A percentile compares a stretch with the other conserved stretches of the same genome.
Evolutionary conservation across 2,329 filamentous ascomycete species (phyloP).

Genomic region (Harringtonia lauricola): DNA sequence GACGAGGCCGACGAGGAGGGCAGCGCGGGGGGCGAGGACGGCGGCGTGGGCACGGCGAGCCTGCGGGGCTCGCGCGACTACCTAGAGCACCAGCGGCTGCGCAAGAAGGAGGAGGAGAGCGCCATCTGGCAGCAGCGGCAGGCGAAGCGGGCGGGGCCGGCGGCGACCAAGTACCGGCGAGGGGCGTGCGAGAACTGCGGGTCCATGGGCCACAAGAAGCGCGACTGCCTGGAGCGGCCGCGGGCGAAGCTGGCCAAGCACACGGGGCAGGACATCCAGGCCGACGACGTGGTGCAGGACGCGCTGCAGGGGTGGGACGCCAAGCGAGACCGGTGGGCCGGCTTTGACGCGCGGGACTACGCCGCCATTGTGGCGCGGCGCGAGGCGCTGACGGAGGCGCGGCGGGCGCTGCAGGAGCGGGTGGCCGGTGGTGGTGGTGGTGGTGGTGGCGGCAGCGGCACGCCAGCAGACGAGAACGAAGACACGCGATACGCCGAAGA

Average conservation of each 20-base stretch:
- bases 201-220: slow-evolving; percentile 90
- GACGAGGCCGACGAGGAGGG: slow-evolving; percentile 37
- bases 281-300: slow-evolving; percentile 78
- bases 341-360: slow-evolving; percentile 88
- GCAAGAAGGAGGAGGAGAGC: slow-evolving; percentile 62
- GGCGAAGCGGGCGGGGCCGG: slow-evolving; percentile 71
- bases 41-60: slow-evolving; percentile 18
- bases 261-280: slow-evolving; percentile 87
- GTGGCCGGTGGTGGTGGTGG: slow-evolving; percentile 45
- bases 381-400: slow-evolving; percentile 70
- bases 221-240: slow-evolving; percentile 83
- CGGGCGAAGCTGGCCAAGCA: slow-evolving; percentile 83
- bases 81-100: slow-evolving; percentile 87
- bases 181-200: slow-evolving; percentile 98
- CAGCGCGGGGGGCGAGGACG: slow-evolving; percentile 35
- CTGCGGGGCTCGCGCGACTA: slow-evolving; percentile 44
- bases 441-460: not conserved
- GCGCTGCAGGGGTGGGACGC: slow-evolving; percentile 91
- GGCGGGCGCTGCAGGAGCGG: slow-evolving; percentile 37
- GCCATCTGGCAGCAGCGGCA: slow-evolving; percentile 94
- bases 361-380: slow-evolving; percentile 79
- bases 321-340: slow-evolving; percentile 95
- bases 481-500: slow-evolving; percentile 65
- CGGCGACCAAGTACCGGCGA: slow-evolving; percentile 94
- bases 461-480: not conserved